phyloP scores from a whole-genome alignment of 495 filamentous ascomycete genomes.

The Aspergillus biplanus region DNA sequence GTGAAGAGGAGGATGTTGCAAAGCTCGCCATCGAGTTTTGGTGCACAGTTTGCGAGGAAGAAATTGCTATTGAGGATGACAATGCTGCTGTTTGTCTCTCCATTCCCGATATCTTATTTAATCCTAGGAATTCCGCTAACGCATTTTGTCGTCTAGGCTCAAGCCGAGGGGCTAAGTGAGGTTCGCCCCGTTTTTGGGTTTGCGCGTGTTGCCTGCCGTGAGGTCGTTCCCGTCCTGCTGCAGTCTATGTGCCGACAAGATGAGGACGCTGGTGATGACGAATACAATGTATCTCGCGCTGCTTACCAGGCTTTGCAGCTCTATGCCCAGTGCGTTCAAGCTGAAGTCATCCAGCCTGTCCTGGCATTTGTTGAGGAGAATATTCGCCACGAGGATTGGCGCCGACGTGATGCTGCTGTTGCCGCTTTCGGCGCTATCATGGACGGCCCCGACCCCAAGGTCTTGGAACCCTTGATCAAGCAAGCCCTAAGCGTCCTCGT shows the following conservation, averaged over 20 bases:
- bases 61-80: slow-evolving; percentile 95
- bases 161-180: slow-evolving; percentile 75
- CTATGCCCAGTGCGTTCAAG: slow-evolving; percentile 87
- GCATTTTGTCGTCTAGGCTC: slow-evolving; percentile 35
- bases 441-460: slow-evolving; percentile 91
- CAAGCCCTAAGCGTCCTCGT: slow-evolving; percentile 89
- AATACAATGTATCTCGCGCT: slow-evolving; percentile 94
- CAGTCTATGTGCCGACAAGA: slow-evolving; percentile 92
- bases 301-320: slow-evolving; percentile 96
- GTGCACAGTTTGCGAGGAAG: slow-evolving; percentile 99
- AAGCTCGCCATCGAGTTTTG: slow-evolving; percentile 99
- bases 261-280: slow-evolving; percentile 93
- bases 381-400: slow-evolving; percentile 89
- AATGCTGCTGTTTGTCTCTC: slow-evolving; percentile 71
- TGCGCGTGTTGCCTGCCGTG: slow-evolving; percentile 80
- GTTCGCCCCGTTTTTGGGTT: slow-evolving; percentile 92
- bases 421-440: slow-evolving; percentile 99
- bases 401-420: slow-evolving; percentile 88
- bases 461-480: slow-evolving; percentile 89
- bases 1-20: slow-evolving; percentile 93
- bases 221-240: slow-evolving; percentile 91
- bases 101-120: neutral
- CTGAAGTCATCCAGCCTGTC: slow-evolving; percentile 78
- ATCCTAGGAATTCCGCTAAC: slow-evolving; percentile 8
- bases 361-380: slow-evolving; percentile 89